Base-by-base conservation (phyloP, 202 grass and related monocot species). In the Schoenoplectus triqueter region DNA sequence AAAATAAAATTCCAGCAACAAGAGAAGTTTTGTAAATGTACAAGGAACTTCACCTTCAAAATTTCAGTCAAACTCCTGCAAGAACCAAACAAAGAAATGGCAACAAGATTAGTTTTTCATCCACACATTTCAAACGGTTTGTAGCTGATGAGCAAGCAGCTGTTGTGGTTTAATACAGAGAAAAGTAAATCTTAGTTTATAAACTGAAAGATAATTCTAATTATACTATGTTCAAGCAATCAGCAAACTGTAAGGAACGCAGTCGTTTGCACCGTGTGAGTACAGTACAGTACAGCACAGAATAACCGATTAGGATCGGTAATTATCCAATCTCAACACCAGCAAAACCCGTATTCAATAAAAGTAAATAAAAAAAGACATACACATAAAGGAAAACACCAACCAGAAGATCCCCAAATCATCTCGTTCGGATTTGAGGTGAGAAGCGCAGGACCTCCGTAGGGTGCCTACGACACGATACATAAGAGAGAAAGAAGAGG, bases 1-100 rank as follows among this genome's bases (percentile, higher is more conserved):
- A 82, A 67, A 66, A 31, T 8, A 78, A 2, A 42, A 61, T 13
- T 75, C 51, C 52, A 61, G 14, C 31, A 78, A 78, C 49, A 19
- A 59, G 0, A n/a, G 7, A 21, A 55, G 2, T 10, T 55, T 60
- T 0, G 14, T 6, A 61, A 45, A 44, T 44, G 2, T 50, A 73
- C 75, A 78, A 78, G 39, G 14, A 60, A 10, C 11, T 15, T 17
- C 61, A 78, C 75, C 75, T 78, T 78, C 17, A 61, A 17, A 2
- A 54, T 78, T n/a, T 60, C 75, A 60, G 54, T 61, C 31, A 78
- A 78, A 78, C 52, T 42, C 55, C 55, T 78, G 75, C 75, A 78
- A 78, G 5, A 78, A 60, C 60, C 39, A 78, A 57, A 61, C 75
- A 78, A 61, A 74, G 9, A 52, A 78, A 45, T 4, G 0, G 31